phyloP scores from a whole-genome alignment of 768 basidiomycete genomes.

The Gyrodon lividus region DNA sequence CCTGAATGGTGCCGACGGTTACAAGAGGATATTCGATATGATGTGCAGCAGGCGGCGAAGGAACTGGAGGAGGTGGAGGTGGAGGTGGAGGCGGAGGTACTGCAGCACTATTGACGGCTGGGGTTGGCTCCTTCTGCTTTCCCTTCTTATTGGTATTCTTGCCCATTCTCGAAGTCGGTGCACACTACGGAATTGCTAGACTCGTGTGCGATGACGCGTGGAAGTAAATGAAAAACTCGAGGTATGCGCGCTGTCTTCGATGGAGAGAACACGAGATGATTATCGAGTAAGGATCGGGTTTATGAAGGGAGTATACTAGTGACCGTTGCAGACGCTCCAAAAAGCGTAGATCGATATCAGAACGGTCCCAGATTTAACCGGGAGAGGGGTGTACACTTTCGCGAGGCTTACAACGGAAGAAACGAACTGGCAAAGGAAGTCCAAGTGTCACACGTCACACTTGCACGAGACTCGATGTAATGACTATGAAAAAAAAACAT shows the following conservation, averaged over 20 bases:
- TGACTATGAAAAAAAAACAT: conserved; percentile 5
- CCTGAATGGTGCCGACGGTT: conserved; percentile 25
- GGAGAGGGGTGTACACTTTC: conserved; percentile 2
- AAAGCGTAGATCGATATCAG: conserved; percentile 9
- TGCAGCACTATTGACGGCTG: conserved; percentile 1
- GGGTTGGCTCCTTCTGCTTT: conserved; percentile 29
- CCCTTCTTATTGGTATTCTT: conserved; percentile 33
- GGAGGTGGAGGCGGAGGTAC: conserved; percentile 14
- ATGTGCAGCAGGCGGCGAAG: conserved; percentile 26
- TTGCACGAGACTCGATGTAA: conserved; percentile 20
- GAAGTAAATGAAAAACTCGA: conserved; percentile 32
- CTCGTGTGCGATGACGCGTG: conserved; percentile 27
- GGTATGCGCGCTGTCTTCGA: conserved; percentile 14
- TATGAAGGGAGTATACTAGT: conserved; percentile 13
- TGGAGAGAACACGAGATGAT: conserved; percentile 8
- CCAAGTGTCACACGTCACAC: background rate
- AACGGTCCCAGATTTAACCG: background rate
- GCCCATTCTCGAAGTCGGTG: conserved; percentile 24
- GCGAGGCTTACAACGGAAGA: conserved; percentile 7
- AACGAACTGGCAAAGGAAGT: conserved; percentile 7
- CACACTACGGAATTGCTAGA: conserved; percentile 16
- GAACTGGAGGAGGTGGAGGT: conserved; percentile 5
- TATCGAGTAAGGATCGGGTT: conserved; percentile 5
- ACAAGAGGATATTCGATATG: conserved; percentile 21
- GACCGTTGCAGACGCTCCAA: background rate